Evolutionary conservation across 495 filamentous ascomycete species (phyloP).

Genomic region (Halenospora varia): DNA sequence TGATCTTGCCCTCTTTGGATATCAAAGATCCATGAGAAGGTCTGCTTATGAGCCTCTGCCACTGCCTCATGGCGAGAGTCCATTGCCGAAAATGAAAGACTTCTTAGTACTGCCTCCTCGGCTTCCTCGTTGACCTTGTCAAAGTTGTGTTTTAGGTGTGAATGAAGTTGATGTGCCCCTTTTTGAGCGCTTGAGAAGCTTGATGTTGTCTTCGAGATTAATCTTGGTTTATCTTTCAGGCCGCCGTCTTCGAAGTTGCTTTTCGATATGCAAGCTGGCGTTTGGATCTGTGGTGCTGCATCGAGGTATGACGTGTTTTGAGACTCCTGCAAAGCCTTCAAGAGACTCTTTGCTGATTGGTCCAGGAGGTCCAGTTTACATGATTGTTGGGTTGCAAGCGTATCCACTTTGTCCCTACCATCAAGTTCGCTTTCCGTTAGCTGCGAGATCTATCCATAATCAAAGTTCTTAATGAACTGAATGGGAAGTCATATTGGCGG

Average conservation of each 20-base stretch:
- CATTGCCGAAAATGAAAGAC: background rate
- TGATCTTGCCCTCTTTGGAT: background rate
- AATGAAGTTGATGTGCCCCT: no score
- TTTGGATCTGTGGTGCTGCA: background rate
- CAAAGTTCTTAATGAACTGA: no score
- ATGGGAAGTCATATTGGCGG: no score
- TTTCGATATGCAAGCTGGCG: no score
- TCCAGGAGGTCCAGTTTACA: background rate
- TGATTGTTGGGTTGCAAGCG: background rate
- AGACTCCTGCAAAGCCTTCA: background rate
- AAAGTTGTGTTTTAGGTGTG: no score
- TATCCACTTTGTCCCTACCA: background rate
- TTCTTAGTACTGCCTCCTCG: background rate
- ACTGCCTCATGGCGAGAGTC: background rate
- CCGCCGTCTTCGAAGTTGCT: no score
- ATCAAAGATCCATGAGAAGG: background rate
- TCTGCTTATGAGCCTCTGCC: background rate
- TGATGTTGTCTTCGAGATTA: no score
- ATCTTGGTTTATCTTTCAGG: no score
- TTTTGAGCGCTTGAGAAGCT: no score
- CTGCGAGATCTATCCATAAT: no score
- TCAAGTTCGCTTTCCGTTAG: background rate
- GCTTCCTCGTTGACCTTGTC: background rate
- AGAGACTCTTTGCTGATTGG: background rate
- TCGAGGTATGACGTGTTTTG: background rate